Evolutionary conservation across 495 filamentous ascomycete species (phyloP).

Genomic region (Penicillium angulare): DNA sequence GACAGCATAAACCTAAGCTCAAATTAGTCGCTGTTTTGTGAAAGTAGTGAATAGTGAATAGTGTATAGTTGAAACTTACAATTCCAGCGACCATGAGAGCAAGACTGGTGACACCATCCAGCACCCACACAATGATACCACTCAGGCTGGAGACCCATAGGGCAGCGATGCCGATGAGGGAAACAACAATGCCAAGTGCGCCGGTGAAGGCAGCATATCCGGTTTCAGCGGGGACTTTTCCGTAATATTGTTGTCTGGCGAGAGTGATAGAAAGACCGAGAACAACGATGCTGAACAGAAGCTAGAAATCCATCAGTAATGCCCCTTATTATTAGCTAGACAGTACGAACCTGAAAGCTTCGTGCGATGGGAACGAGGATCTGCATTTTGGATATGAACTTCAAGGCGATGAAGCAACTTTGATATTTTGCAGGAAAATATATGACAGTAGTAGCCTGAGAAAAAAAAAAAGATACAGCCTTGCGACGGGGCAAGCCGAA

Average conservation of each 20-base stretch:
- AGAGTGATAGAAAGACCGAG: constrained; percentile 47
- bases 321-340: too few species aligned
- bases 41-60: too few species aligned
- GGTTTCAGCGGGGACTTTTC: constrained; percentile 34
- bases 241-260: constrained; percentile 40
- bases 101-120: constrained; percentile 43
- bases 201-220: constrained; percentile 49
- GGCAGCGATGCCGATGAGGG: constrained; percentile 34
- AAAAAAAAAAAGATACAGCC: too few species aligned
- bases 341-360: constrained; percentile 1
- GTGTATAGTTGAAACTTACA: constrained; percentile 53
- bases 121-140: constrained; percentile 31
- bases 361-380: constrained; percentile 1
- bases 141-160: constrained; percentile 40
- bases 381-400: constrained; percentile 6
- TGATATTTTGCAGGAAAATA: too few species aligned
- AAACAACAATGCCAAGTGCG: constrained; percentile 45
- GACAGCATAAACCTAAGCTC: constrained; percentile 45
- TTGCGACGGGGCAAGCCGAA: too few species aligned
- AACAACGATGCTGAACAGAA: constrained; percentile 44
- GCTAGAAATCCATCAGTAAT: constrained; percentile 22
- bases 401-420: neutral
- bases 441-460: neutral
- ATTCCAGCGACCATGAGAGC: constrained; percentile 53
- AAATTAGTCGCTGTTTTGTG: neutral